Conservation (phyloP, 129 eudicot species). For the Solidago caesia region DNA sequence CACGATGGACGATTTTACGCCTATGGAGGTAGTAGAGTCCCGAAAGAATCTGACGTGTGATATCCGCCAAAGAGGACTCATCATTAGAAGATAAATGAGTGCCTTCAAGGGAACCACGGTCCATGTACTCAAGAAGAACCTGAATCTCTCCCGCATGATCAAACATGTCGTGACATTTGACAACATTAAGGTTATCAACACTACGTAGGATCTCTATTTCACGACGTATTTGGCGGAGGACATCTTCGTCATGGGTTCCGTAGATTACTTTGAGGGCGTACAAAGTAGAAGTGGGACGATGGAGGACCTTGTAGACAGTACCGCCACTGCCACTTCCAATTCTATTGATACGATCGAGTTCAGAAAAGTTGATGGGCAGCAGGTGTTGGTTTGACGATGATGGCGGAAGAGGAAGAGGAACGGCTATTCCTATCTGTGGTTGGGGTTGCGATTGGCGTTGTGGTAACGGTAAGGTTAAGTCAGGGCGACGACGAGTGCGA, state of each 20-base stretch:
- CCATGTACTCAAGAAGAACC: constrained; percentile 72
- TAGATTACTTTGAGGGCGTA: constrained; percentile 74
- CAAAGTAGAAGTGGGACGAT: constrained; percentile 52
- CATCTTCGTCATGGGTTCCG: constrained; percentile 72
- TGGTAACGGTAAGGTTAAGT: constrained; percentile 61
- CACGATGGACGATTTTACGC: constrained; percentile 66
- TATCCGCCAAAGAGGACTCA: constrained; percentile 39
- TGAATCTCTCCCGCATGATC: constrained; percentile 84
- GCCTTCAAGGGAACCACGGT: constrained; percentile 63
- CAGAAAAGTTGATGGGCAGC: constrained; percentile 36
- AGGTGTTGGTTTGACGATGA: constrained; percentile 24
- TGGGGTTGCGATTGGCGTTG: constrained; percentile 2
- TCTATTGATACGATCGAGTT: constrained; percentile 57
- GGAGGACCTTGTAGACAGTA: constrained; percentile 72
- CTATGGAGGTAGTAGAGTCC: constrained; percentile 65
- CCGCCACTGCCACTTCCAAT: constrained; percentile 86
- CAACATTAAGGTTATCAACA: constrained; percentile 69
- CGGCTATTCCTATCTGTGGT: constrained; percentile 29
- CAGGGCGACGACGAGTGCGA: constrained; percentile 50
- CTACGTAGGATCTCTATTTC: constrained; percentile 81
- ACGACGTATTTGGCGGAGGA: constrained; percentile 67
- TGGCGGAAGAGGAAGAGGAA: constrained; percentile 53
- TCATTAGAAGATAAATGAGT: constrained; percentile 45
- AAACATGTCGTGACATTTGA: constrained; percentile 59
- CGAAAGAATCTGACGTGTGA: constrained; percentile 56